Percentiles rank a stretch among this genome's conserved stretches.
These are phyloP conservation scores for Patellaria atrata DNA, from an alignment of 495 filamentous ascomycete genomes.

Conservation along the genomic window DNA sequence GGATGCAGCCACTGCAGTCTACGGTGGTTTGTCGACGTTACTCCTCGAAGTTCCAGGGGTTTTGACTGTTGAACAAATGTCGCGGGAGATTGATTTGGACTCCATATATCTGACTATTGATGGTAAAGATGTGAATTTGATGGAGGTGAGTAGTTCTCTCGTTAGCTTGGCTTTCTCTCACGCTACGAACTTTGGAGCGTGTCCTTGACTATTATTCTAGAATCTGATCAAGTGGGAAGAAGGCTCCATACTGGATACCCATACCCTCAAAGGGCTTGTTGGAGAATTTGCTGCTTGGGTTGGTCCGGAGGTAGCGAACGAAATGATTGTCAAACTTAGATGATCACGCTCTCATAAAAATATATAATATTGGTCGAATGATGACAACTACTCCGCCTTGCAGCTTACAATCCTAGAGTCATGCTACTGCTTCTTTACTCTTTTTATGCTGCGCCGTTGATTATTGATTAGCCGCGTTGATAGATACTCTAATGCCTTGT, in stretches of 20 bases:
- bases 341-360: too few species aligned
- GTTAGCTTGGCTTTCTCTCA: neutral
- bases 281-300: slow-evolving; percentile 66
- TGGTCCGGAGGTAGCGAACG: slow-evolving; percentile 48
- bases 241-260: slow-evolving; percentile 37
- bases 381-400: too few species aligned
- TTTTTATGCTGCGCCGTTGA: too few species aligned
- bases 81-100: slow-evolving; percentile 44
- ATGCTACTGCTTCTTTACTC: too few species aligned
- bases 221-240: slow-evolving; percentile 54
- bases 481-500: too few species aligned
- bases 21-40: slow-evolving; percentile 43
- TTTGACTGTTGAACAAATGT: slow-evolving; percentile 48
- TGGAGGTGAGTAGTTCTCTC: slow-evolving; percentile 21
- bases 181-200: slow-evolving; percentile 24
- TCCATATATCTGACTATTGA: slow-evolving; percentile 33
- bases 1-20: slow-evolving; percentile 19
- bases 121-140: slow-evolving; percentile 29
- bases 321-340: slow-evolving; percentile 31
- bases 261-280: slow-evolving; percentile 48
- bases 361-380: too few species aligned
- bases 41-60: slow-evolving; percentile 62
- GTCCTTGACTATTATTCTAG: slow-evolving; percentile 18
- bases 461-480: too few species aligned
- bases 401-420: too few species aligned